Evolutionary conservation across 2,329 filamentous ascomycete species (phyloP).

Genomic region (Dactylellina parvicollis): DNA sequence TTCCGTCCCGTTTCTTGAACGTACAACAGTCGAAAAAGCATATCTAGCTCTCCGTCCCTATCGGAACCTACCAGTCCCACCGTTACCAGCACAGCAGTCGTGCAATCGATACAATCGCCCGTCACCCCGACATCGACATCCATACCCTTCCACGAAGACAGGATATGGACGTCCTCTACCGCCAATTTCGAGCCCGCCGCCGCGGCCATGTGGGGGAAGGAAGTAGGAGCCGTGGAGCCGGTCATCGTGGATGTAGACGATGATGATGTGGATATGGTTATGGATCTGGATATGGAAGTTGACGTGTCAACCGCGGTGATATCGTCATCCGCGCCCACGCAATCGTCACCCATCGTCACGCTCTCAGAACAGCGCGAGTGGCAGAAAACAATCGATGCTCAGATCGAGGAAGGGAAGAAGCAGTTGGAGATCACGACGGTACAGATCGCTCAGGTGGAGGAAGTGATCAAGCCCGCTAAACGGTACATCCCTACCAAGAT

Average conservation of each 20-base stretch:
- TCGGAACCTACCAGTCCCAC: slow-evolving; percentile 34
- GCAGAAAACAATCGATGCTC: slow-evolving; percentile 49
- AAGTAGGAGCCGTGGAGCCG: slow-evolving; percentile 39
- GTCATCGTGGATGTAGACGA: slow-evolving; percentile 35
- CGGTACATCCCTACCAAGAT: slow-evolving; percentile 51
- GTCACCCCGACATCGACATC: slow-evolving; percentile 42
- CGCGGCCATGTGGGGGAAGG: slow-evolving; percentile 33
- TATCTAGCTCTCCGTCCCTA: slow-evolving; percentile 51
- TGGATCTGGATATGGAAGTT: slow-evolving; percentile 50
- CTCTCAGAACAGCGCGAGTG: slow-evolving; percentile 48
- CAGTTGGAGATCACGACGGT: slow-evolving; percentile 48
- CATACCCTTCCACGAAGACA: slow-evolving; percentile 29
- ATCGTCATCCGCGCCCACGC: background rate
- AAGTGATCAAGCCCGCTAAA: slow-evolving; percentile 50
- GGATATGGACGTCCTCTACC: slow-evolving; percentile 30
- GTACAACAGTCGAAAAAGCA: slow-evolving; percentile 53
- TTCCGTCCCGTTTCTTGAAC: slow-evolving; percentile 12
- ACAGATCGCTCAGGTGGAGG: slow-evolving; percentile 37
- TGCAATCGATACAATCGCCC: slow-evolving; percentile 39
- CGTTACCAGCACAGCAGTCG: slow-evolving; percentile 9
- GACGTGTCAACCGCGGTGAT: slow-evolving; percentile 21
- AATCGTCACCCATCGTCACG: slow-evolving; percentile 22
- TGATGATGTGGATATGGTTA: slow-evolving; percentile 45
- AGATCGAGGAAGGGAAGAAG: slow-evolving; percentile 43
- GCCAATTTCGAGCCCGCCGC: slow-evolving; percentile 40